Evolutionary conservation across 305 asterid genomes (phyloP), one percentile per base, ranked within the genome.

Genomic region (Fraxinus platypoda): DNA sequence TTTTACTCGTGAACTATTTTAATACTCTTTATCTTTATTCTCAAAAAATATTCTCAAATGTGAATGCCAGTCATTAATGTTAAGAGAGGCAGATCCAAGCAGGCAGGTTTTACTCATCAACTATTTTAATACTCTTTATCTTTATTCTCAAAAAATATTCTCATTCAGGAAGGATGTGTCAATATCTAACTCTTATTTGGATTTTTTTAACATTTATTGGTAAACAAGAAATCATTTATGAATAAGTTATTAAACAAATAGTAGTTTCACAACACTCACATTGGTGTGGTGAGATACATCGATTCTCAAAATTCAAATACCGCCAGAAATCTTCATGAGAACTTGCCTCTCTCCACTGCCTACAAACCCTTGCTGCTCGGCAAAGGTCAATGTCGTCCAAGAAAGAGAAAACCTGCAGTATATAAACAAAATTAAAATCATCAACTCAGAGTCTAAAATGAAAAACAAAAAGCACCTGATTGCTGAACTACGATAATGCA

Each of bases 271-370:
- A 82, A 46, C 34, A 90, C 99, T 92, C 90, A 97, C 99, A 93
- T 84, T 93, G 98, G 37, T 80, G 90, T 43, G 82, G 82, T 70
- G 97, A 86, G 86, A 97, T 91, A 80, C 28, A 81, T 79, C 90
- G 92, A 82, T 90, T 92, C 91, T 93, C 97, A 88, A 97, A 97
- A 89, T 95, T 92, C 87, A 95, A 86, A 89, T 84, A 89, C 76
- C 96, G 94, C 98, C 98, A 95, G 87, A 97, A 97, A 85, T 97
- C 98, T 87, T 97, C 99, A 86, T 97, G 99, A 80, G 97, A 90
- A 87, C 97, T 93, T 49, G 98, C 96, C 80, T 90, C 91, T 84
- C 97, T 91, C 99, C 99, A 97, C 90, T 94, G 99, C 89, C 87
- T 87, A 88, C 98, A 97, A 84, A 95, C 98, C 83, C 89, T 86